phyloP scores from a whole-genome alignment of 176 grass and related monocot genomes.

The Carex pumila region DNA sequence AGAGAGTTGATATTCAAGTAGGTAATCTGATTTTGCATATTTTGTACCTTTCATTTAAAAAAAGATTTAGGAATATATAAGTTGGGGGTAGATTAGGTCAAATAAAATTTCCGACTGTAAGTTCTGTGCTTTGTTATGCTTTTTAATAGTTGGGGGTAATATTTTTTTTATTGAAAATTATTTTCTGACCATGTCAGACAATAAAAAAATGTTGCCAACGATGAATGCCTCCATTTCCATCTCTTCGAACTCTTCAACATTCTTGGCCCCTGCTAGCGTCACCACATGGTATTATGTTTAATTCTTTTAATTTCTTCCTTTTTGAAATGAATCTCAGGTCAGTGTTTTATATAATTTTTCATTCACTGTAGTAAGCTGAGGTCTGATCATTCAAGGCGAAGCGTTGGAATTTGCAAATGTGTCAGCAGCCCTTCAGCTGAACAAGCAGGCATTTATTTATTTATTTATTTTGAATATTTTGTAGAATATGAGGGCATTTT shows the following conservation, averaged over 20 bases:
- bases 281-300: neutral
- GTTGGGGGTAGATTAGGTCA: neutral
- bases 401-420: slow-evolving; percentile 27
- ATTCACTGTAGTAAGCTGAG: neutral
- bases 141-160: too few relatives aligned
- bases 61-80: neutral
- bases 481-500: neutral
- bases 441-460: neutral
- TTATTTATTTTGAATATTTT: neutral
- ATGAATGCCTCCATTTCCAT: neutral
- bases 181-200: too few relatives aligned
- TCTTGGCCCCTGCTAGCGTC: neutral
- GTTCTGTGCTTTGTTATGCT: neutral
- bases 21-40: neutral
- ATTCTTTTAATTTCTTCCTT: neutral
- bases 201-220: too few relatives aligned
- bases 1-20: neutral
- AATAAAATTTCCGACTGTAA: neutral
- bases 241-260: neutral
- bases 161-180: too few relatives aligned
- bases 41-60: neutral
- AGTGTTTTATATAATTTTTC: neutral
- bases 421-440: slow-evolving; percentile 20
- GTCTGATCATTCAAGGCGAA: neutral
- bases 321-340: neutral